These are phyloP conservation scores for Melaleuca alternifolia DNA, from an alignment of 345 rosid species.

Conservation along the genomic window DNA sequence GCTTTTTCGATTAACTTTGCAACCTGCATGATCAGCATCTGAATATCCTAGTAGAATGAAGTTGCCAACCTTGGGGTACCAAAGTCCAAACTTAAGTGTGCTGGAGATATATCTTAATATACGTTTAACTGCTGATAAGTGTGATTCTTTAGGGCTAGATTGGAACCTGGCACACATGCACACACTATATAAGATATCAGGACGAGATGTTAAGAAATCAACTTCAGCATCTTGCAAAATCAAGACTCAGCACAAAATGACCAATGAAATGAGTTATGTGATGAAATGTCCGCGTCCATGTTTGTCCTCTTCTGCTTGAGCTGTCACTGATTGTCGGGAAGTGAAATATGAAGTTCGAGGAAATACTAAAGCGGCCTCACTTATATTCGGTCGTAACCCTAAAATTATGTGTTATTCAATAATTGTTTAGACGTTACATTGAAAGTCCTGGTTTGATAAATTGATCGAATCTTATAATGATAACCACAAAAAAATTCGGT, in stretches of 20 bases:
- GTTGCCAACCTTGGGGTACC: too few relatives aligned
- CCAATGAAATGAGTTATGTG: not conserved
- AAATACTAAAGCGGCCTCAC: not conserved
- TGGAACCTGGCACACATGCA: too few relatives aligned
- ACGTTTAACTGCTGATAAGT: too few relatives aligned
- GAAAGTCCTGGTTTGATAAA: not conserved
- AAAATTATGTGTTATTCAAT: not conserved
- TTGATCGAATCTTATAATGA: not conserved
- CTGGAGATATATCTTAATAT: too few relatives aligned
- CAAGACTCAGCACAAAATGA: not conserved
- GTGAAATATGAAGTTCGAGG: not conserved
- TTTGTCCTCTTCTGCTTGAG: not conserved
- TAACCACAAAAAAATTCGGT: not conserved
- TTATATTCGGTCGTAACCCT: not conserved
- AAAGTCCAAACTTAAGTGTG: too few relatives aligned
- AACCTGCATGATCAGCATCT: too few relatives aligned
- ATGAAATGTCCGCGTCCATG: not conserved
- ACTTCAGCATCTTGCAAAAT: not conserved
- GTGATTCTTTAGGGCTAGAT: too few relatives aligned
- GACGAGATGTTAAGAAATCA: not conserved
- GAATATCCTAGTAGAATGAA: too few relatives aligned
- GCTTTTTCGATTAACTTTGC: too few relatives aligned
- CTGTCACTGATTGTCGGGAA: not conserved
- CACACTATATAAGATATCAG: too few relatives aligned
- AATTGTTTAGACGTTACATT: not conserved